Evolutionary conservation across 1,284 basidiomycete species (phyloP).

Genomic region (Volvariella volvacea): DNA sequence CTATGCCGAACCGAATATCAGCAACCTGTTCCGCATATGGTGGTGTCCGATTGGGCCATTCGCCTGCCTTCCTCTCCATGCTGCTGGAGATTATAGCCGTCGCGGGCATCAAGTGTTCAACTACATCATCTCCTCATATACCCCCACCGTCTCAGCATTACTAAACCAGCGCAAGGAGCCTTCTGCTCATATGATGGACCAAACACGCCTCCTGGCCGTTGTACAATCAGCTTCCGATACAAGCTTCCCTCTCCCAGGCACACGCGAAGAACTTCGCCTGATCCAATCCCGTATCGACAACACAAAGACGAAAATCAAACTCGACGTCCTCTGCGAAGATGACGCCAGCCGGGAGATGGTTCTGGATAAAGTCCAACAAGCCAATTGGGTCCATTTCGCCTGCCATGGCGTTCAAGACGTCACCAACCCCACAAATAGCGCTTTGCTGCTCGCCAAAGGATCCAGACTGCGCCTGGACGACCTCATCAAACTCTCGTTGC

Average conservation of each 20-base stretch:
- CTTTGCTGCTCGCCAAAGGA: background rate
- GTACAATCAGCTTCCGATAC: no score
- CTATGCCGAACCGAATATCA: no score
- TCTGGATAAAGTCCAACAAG: background rate
- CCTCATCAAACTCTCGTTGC: conserved; percentile 8
- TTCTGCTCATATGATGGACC: no score
- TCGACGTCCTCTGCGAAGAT: no score
- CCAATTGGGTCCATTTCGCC: conserved; percentile 5
- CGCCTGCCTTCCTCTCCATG: background rate
- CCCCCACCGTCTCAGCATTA: background rate
- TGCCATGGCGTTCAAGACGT: conserved; percentile 1
- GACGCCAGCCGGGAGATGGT: background rate
- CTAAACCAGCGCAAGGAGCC: no score
- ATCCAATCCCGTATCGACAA: no score
- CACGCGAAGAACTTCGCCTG: no score
- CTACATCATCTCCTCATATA: background rate
- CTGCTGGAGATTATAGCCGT: background rate
- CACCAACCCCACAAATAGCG: background rate
- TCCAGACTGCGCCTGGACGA: background rate
- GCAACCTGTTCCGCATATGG: background rate
- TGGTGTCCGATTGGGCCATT: background rate
- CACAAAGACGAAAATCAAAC: no score
- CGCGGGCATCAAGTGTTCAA: background rate
- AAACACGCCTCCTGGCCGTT: no score
- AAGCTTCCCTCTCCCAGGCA: no score